phyloP scores from a whole-genome alignment of 2,329 filamentous ascomycete genomes.

The Fusarium piperis region DNA sequence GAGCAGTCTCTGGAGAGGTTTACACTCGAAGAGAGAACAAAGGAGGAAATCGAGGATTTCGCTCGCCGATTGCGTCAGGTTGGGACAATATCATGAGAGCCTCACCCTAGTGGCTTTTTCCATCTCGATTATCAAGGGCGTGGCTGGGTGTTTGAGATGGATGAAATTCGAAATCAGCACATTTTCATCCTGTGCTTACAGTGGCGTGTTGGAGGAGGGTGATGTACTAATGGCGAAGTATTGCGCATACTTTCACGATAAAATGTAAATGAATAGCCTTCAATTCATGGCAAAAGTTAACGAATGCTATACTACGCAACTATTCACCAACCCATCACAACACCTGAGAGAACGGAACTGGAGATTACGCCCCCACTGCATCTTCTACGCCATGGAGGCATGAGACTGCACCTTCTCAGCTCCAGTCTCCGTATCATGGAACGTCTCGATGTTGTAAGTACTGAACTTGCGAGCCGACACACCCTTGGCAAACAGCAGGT shows the following conservation, averaged over 20 bases:
- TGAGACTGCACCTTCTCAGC: neutral
- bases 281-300: neutral
- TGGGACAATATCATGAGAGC: neutral
- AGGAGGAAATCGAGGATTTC: slow-evolving; percentile 8
- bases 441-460: neutral
- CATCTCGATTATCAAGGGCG: slow-evolving; percentile 7
- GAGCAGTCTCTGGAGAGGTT: slow-evolving; percentile 1
- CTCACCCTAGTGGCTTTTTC: neutral
- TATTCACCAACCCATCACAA: neutral
- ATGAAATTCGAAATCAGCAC: slow-evolving; percentile 6
- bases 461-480: slow-evolving; percentile 30
- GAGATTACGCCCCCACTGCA: neutral
- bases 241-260: no score
- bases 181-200: slow-evolving; percentile 9
- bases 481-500: slow-evolving; percentile 57
- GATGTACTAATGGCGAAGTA: neutral
- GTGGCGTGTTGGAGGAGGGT: neutral
- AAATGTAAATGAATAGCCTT: neutral
- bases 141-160: slow-evolving; percentile 5
- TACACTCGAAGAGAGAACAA: neutral
- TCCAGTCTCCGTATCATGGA: neutral
- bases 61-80: neutral
- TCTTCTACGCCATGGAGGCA: neutral
- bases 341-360: neutral
- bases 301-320: neutral